Evolutionary conservation across 805 yeast species (phyloP).

Genomic region (Schizosaccharomyces octosporus): DNA sequence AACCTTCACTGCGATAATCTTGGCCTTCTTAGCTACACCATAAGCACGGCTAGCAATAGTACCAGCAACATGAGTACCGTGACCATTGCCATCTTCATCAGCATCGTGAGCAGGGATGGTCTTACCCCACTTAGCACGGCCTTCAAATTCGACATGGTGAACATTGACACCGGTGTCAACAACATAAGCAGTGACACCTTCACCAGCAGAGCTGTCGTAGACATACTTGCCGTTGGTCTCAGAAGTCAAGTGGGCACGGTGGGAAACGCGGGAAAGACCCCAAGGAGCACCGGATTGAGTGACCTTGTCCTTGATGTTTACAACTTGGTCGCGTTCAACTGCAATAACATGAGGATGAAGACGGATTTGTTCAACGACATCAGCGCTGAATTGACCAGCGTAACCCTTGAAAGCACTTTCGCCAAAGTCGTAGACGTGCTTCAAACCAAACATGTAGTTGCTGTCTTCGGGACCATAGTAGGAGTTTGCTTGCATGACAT

Average conservation of each 20-base stretch:
- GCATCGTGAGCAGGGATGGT: slow-evolving; percentile 24
- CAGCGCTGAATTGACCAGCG: slow-evolving; percentile 59
- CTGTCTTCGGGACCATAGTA: background rate
- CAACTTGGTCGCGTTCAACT: slow-evolving; percentile 34
- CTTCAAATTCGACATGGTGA: slow-evolving; percentile 32
- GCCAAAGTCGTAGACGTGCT: slow-evolving; percentile 1
- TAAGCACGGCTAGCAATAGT: slow-evolving; percentile 33
- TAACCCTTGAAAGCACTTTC: slow-evolving; percentile 37
- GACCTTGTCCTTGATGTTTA: slow-evolving; percentile 20
- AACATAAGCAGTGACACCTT: slow-evolving; percentile 31
- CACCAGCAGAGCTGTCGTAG: slow-evolving; percentile 35
- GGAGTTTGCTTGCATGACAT: background rate
- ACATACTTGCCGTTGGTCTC: slow-evolving; percentile 35
- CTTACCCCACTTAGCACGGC: slow-evolving; percentile 37
- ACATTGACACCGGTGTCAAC: slow-evolving; percentile 32
- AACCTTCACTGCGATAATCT: slow-evolving; percentile 35
- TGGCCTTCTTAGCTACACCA: slow-evolving; percentile 38
- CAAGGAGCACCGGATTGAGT: slow-evolving; percentile 33
- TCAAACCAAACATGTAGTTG: background rate
- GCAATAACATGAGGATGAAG: slow-evolving; percentile 28
- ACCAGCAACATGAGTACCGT: slow-evolving; percentile 46
- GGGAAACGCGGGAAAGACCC: slow-evolving; percentile 51
- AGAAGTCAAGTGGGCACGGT: slow-evolving; percentile 33
- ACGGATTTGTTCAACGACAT: slow-evolving; percentile 50
- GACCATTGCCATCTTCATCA: slow-evolving; percentile 34